Evolutionary conservation across 2,329 filamentous ascomycete genomes (phyloP).

Genomic region (Hypoxylon sp.): DNA sequence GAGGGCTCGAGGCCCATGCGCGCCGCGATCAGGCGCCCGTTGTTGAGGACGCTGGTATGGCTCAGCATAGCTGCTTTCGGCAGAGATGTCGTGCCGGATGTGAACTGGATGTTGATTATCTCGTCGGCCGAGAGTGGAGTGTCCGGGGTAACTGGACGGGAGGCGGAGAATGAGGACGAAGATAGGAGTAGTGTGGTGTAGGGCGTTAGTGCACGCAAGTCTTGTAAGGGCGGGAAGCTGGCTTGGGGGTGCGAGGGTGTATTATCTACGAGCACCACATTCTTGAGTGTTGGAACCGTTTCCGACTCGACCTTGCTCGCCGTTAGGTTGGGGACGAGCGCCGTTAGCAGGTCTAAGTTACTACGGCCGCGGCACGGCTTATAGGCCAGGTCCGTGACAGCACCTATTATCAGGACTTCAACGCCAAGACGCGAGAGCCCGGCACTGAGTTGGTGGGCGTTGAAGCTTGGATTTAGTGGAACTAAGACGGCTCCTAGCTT

Average conservation of each 20-base stretch:
- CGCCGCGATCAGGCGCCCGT: slow-evolving; percentile 84
- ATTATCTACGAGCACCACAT: slow-evolving; percentile 85
- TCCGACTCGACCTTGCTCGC: slow-evolving; percentile 55
- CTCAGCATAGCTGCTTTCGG: slow-evolving; percentile 93
- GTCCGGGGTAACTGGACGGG: slow-evolving; percentile 58
- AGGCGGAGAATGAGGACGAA: slow-evolving; percentile 39
- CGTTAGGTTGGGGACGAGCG: slow-evolving; percentile 59
- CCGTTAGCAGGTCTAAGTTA: slow-evolving; percentile 62
- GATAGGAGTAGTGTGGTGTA: slow-evolving; percentile 57
- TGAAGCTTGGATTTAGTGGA: slow-evolving; percentile 94
- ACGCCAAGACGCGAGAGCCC: slow-evolving; percentile 82
- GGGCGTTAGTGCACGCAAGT: slow-evolving; percentile 59
- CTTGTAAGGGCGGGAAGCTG: slow-evolving; percentile 59
- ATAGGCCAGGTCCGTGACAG: slow-evolving; percentile 85
- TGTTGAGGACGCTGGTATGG: slow-evolving; percentile 91
- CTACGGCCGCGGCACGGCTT: slow-evolving; percentile 67
- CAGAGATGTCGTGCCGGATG: slow-evolving; percentile 89
- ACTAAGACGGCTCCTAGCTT: slow-evolving; percentile 95
- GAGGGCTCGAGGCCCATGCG: slow-evolving; percentile 82
- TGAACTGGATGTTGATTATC: slow-evolving; percentile 95
- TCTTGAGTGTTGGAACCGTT: slow-evolving; percentile 75
- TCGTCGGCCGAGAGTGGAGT: slow-evolving; percentile 70
- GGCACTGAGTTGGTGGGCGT: slow-evolving; percentile 78
- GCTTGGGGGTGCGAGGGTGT: slow-evolving; percentile 62
- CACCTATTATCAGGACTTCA: slow-evolving; percentile 82